Base-by-base conservation (phyloP, 2,329 filamentous ascomycete species). In the Paraphoma chrysanthemicola region DNA sequence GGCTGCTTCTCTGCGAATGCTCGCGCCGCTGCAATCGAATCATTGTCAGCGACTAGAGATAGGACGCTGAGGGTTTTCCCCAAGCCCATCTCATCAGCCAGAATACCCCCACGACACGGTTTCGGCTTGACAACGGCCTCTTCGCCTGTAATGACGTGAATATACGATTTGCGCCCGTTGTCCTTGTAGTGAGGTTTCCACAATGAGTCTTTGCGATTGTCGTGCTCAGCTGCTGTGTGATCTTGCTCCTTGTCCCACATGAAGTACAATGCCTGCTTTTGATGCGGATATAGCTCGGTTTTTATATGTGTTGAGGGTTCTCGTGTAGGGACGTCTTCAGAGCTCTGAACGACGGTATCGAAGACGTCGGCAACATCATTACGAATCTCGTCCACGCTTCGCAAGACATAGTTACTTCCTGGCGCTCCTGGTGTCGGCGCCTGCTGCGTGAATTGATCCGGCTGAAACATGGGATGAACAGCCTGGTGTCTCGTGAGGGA, bases 201-300 rank as follows among this genome's bases (percentile, higher is more conserved):
- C 38, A 97, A 86, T 0, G 91, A 90, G 49, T 88, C 88, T 59
- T 88, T 86, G 14, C 84, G 83, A 51, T 85, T 83, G 31, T 90
- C 86, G 31, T 89, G 85, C 0, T 81, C 80, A 17, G 86, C 85
- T 49, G 83, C 83, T n/a, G 82, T 81, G 11, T 85, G 82, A 0
- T 86, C 84, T 47, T 86, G 85, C 76, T 98, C 94, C 60, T 91
- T 90, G 17, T 86, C 85, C 9, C 83, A 87, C 89, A 98, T 92
- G 72, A 97, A 98, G 72, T 88, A 87, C 0, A 98, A 83, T 0
- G 90, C 94, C 77, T 97, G 93, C 74, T 92, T 95, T 75, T 98
- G 94, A 77, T 98, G 94, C 55, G 85, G 84, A 42, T 97, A 86
- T 16, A 98, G 79, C 29, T 86, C 82, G 0, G 80, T 82, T 0